phyloP scores from a whole-genome alignment of 495 filamentous ascomycete species.

The Aspergillus leporis region DNA sequence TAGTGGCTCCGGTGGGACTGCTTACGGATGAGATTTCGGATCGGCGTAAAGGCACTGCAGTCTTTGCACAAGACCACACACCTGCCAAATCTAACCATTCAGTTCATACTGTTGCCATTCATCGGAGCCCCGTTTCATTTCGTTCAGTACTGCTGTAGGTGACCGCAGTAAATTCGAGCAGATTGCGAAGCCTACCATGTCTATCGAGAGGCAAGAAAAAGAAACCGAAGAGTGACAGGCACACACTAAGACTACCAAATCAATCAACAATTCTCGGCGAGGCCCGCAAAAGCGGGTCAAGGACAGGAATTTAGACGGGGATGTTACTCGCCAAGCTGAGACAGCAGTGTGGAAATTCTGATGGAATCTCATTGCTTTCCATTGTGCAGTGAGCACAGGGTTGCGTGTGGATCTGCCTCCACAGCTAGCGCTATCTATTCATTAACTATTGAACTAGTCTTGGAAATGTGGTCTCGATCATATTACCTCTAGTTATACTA shows the following conservation, averaged over 20 bases:
- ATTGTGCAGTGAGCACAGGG: not conserved
- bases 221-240: too few species aligned
- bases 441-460: not conserved
- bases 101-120: not conserved
- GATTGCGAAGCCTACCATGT: not conserved
- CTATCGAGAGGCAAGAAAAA: not conserved
- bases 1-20: not conserved
- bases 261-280: not conserved
- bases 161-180: not conserved
- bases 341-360: not conserved
- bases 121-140: not conserved
- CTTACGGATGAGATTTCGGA: not conserved
- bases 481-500: not conserved
- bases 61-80: not conserved
- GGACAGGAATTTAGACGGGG: not conserved
- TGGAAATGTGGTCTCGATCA: not conserved
- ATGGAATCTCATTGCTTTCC: not conserved
- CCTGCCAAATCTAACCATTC: not conserved
- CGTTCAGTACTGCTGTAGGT: not conserved
- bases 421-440: not conserved
- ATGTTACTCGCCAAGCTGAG: not conserved
- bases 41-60: not conserved
- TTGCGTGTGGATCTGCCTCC: not conserved
- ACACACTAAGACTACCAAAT: not conserved
- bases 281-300: conserved; percentile 1